phyloP scores from a whole-genome alignment of 176 grass and related monocot genomes.

The Stipa capillata region DNA sequence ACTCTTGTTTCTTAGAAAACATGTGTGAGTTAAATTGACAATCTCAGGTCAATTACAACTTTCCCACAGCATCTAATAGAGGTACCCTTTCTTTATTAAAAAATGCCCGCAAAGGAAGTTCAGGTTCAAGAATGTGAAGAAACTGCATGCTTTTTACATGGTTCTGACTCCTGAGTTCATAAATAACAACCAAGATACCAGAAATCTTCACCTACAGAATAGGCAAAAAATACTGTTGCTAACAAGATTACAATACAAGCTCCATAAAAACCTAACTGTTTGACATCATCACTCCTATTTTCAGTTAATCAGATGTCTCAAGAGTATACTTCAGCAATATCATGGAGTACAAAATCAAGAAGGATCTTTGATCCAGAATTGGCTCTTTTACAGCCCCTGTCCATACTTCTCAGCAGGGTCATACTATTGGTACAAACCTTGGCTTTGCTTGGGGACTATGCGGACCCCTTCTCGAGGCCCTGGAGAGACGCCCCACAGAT shows the following conservation, averaged over 20 bases:
- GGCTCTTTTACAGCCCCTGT: background rate
- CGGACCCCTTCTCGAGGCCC: slow-evolving; percentile 1
- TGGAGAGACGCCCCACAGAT: slow-evolving; percentile 22
- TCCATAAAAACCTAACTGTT: background rate
- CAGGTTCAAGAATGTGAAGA: background rate
- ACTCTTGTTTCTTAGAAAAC: background rate
- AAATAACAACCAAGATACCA: background rate
- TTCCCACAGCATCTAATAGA: background rate
- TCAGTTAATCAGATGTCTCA: background rate
- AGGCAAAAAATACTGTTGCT: background rate
- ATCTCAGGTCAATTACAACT: background rate
- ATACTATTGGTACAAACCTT: slow-evolving; percentile 38
- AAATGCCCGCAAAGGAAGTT: background rate
- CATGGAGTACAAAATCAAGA: background rate
- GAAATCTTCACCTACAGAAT: background rate
- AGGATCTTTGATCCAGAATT: slow-evolving; percentile 22
- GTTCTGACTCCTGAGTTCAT: background rate
- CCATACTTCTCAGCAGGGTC: background rate
- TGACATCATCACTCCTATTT: background rate
- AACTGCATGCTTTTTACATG: background rate
- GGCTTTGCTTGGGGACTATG: background rate
- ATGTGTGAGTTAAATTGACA: background rate
- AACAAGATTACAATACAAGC: background rate
- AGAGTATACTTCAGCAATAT: background rate
- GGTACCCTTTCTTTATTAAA: background rate